Evolutionary conservation across 371 early-diverging fungal genomes (phyloP).

Genomic region (Lichtheimia corymbifera): DNA sequence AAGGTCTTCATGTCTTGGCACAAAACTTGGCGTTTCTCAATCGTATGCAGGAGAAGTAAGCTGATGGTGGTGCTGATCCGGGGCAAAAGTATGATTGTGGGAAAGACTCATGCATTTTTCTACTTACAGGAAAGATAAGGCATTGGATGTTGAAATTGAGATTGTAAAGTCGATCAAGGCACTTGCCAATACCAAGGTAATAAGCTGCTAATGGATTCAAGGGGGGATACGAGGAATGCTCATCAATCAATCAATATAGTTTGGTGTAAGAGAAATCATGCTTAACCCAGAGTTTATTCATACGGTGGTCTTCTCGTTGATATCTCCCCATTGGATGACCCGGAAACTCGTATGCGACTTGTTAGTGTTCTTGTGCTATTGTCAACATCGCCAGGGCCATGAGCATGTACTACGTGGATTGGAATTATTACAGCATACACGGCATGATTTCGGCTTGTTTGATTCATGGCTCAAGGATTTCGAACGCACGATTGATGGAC

Average conservation of each 20-base stretch:
- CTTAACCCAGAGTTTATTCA: constrained; percentile 63
- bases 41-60: constrained; percentile 29
- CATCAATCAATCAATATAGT: constrained; percentile 22
- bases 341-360: constrained; percentile 77
- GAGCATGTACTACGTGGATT: constrained; percentile 62
- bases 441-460: constrained; percentile 58
- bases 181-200: constrained; percentile 62
- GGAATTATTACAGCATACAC: constrained; percentile 50
- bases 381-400: constrained; percentile 65
- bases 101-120: not conserved
- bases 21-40: constrained; percentile 58
- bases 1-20: constrained; percentile 65
- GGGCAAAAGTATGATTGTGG: constrained; percentile 2
- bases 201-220: not conserved
- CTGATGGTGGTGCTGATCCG: not conserved
- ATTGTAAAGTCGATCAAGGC: constrained; percentile 75
- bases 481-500: constrained; percentile 65
- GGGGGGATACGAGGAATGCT: not conserved
- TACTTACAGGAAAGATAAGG: constrained; percentile 54
- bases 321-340: constrained; percentile 69
- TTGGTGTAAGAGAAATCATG: constrained; percentile 74
- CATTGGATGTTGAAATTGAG: constrained; percentile 71
- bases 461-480: constrained; percentile 76
- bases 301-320: constrained; percentile 71
- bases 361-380: constrained; percentile 76